Evolutionary conservation across 164 flowering plant species (phyloP).

Genomic region (Kingdonia uniflora): DNA sequence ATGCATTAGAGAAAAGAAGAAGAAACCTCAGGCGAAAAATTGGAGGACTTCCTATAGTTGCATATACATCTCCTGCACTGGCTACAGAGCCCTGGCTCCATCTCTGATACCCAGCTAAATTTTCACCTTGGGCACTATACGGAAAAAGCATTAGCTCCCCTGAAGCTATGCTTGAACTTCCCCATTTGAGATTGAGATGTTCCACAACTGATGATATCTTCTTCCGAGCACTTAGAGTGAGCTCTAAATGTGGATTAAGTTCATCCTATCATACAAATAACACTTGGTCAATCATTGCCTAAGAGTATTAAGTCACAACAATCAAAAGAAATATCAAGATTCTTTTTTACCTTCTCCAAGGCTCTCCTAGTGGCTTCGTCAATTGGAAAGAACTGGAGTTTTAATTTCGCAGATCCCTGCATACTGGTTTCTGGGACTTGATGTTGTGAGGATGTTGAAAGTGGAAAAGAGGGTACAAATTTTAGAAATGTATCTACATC

Average conservation of each 20-base stretch:
- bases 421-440: conserved; percentile 22
- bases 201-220: conserved; percentile 91
- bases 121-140: conserved; percentile 48
- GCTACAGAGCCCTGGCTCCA: conserved; percentile 69
- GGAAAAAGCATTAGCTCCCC: conserved; percentile 85
- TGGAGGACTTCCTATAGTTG: conserved; percentile 61
- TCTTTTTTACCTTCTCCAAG: conserved; percentile 65
- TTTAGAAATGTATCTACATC: not conserved
- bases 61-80: conserved; percentile 79
- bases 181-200: conserved; percentile 95
- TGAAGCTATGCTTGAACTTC: conserved; percentile 52
- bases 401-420: conserved; percentile 49
- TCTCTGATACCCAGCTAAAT: conserved; percentile 35
- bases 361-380: conserved; percentile 75
- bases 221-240: conserved; percentile 79
- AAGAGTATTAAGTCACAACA: not conserved
- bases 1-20: not conserved
- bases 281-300: not conserved
- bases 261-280: conserved; percentile 47
- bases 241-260: conserved; percentile 88
- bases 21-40: conserved; percentile 81
- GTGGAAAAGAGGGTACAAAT: not conserved
- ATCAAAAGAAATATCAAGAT: not conserved
- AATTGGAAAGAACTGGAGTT: conserved; percentile 92
- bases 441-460: conserved; percentile 16